phyloP scores from a whole-genome alignment of 2,329 filamentous ascomycete genomes.

The Colletotrichum agaves region DNA sequence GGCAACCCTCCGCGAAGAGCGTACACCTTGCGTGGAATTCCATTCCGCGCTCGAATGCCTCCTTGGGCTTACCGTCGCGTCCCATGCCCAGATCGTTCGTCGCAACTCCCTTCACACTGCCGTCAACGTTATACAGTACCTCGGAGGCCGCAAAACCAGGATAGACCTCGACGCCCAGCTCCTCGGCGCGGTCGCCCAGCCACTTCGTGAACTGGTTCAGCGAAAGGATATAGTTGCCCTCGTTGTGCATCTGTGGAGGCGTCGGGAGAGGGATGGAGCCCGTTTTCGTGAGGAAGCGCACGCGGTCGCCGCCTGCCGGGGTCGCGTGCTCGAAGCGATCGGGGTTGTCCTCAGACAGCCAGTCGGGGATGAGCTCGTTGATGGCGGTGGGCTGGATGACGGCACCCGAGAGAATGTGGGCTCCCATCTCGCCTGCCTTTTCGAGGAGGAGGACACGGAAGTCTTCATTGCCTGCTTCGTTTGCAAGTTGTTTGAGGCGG shows the following conservation, averaged over 20 bases:
- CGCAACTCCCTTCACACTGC: constrained; percentile 91
- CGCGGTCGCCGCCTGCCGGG: constrained; percentile 83
- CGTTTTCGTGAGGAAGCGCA: constrained; percentile 92
- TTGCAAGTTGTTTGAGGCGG: constrained; percentile 93
- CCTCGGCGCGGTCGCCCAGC: constrained; percentile 96
- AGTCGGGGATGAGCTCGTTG: constrained; percentile 91
- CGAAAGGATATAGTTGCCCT: constrained; percentile 97
- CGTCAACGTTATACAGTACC: constrained; percentile 86
- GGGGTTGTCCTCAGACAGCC: constrained; percentile 89
- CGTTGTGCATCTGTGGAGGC: constrained; percentile 97
- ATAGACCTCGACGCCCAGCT: constrained; percentile 94
- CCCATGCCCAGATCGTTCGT: constrained; percentile 93
- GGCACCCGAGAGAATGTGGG: constrained; percentile 95
- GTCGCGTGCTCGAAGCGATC: constrained; percentile 89
- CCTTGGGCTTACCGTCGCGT: constrained; percentile 85
- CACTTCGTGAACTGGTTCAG: constrained; percentile 95
- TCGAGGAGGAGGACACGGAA: constrained; percentile 93
- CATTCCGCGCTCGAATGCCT: constrained; percentile 95
- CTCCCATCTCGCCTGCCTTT: constrained; percentile 94
- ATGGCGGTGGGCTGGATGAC: constrained; percentile 91
- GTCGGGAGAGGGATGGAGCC: constrained; percentile 82
- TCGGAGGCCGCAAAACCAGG: constrained; percentile 96
- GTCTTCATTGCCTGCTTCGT: constrained; percentile 93
- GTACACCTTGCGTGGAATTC: constrained; percentile 95
- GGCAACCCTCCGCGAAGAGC: constrained; percentile 93